Evolutionary conservation across 2,329 filamentous ascomycete species (phyloP).

Genomic region (Pestalotiopsis sp.): DNA sequence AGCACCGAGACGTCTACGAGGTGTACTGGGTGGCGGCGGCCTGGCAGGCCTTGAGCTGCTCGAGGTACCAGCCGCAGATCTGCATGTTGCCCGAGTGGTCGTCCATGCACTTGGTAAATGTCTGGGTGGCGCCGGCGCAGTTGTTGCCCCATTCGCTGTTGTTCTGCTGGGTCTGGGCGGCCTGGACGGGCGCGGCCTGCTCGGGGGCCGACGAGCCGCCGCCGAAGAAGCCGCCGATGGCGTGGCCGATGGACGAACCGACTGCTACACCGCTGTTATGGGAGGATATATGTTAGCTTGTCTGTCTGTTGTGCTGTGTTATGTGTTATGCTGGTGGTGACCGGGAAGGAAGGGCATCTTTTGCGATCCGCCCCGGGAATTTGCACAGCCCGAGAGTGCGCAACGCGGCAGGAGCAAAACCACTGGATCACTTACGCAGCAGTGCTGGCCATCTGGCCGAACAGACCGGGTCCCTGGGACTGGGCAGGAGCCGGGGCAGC

Average conservation of each 20-base stretch:
- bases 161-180: slow-evolving; percentile 48
- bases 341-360: neutral
- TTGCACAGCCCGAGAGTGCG: neutral
- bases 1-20: neutral
- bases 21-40: slow-evolving; percentile 68
- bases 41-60: slow-evolving; percentile 93
- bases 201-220: slow-evolving; percentile 65
- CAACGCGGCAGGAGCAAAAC: neutral
- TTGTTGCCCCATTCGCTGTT: slow-evolving; percentile 60
- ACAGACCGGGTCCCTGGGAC: slow-evolving; percentile 76
- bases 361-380: neutral
- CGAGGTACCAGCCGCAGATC: slow-evolving; percentile 97
- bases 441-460: slow-evolving; percentile 96
- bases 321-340: neutral
- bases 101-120: slow-evolving; percentile 96
- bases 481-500: slow-evolving; percentile 47
- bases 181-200: slow-evolving; percentile 39
- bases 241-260: slow-evolving; percentile 93
- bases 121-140: slow-evolving; percentile 77
- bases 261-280: slow-evolving; percentile 83
- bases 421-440: slow-evolving; percentile 74
- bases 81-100: slow-evolving; percentile 91
- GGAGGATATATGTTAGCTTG: neutral
- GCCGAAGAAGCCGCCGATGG: slow-evolving; percentile 84
- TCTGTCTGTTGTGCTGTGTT: neutral